Base-by-base conservation (phyloP, 2,329 filamentous ascomycete species). In the Geosmithia flava region DNA sequence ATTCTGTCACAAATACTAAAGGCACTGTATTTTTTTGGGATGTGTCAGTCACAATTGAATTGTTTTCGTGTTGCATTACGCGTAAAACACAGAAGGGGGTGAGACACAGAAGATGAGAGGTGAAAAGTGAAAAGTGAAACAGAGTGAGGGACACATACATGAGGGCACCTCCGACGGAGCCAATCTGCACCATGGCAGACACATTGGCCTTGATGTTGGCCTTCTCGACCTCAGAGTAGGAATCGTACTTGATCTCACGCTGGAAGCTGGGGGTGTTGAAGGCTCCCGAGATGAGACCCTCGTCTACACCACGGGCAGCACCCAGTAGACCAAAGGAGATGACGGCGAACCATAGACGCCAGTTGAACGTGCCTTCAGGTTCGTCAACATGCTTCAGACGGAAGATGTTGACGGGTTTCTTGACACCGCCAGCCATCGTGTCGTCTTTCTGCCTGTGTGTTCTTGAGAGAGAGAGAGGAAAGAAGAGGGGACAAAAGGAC, bases 101-200 rank as follows among this genome's bases (percentile, higher is more conserved):
- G 13, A 11, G 8, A 27, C 23, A 16, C 20, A 10, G 15, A 29
- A 33, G 39, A 27, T 8, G 23, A 27, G 23, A 27, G 23, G 8
- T 27, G 23, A 16, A 29, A 30, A 44, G n/a, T n/a, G n/a, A 39
- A 48, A 45, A 47, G 27, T 30, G n/a, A 52, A 23, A 15, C 42
- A 44, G 29, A 44, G 39, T 39, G 37, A 20, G 49, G 17, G 19
- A 15, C 17, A 49, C 64, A 59, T 58, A 70, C 68, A 73, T 72
- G 30, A 87, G 69, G 29, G 84, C 82, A 42, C 85, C 85, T 3
- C 70, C 80, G 29, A 90, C 83, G 20, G 78, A 85, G 20, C 85
- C 85, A 56, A 89, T 79, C 63, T 89, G 85, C 0, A 90, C 85
- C 85, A 90, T 90, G 45, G 83, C 77, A 2, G 84, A 83, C 48